These are phyloP conservation scores for Podospora pseudopauciseta DNA, from an alignment of 495 filamentous ascomycete species.

Conservation along the genomic window DNA sequence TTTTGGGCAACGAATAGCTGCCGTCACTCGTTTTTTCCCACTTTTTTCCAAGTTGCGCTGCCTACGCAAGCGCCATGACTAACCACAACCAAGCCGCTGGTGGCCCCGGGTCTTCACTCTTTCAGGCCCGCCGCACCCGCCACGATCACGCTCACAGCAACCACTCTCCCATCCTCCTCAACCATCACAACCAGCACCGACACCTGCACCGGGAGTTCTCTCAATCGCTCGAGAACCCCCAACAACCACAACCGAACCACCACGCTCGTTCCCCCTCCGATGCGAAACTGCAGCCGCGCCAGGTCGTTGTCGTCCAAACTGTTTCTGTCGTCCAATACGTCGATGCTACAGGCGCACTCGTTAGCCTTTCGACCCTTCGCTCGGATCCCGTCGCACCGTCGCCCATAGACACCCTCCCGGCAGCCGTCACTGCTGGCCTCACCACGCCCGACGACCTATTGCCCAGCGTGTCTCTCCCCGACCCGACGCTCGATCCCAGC, in stretches of 20 bases:
- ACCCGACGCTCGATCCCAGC: constrained; percentile 11
- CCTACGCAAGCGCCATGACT: constrained; percentile 44
- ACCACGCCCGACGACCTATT: constrained; percentile 19
- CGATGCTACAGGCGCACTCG: constrained; percentile 43
- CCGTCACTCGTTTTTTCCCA: constrained; percentile 15
- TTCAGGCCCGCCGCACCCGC: constrained; percentile 45
- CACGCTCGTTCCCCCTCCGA: constrained; percentile 12
- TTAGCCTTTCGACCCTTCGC: constrained; percentile 37
- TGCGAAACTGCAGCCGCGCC: constrained; percentile 32
- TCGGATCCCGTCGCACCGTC: constrained; percentile 22
- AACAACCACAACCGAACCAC: constrained; percentile 33
- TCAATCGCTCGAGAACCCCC: constrained; percentile 12
- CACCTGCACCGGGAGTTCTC: constrained; percentile 22
- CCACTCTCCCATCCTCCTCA: constrained; percentile 27
- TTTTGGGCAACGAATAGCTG: constrained; percentile 17
- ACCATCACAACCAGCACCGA: constrained; percentile 29
- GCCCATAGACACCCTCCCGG: constrained; percentile 9
- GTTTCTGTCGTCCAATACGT: constrained; percentile 50
- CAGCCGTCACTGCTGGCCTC: constrained; percentile 25
- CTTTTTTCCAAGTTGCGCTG: constrained; percentile 21
- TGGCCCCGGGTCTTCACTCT: constrained; percentile 49
- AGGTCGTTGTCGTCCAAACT: constrained; percentile 45
- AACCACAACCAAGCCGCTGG: constrained; percentile 31
- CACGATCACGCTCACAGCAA: constrained; percentile 13
- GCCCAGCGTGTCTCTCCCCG: constrained; percentile 29